phyloP scores from a whole-genome alignment of 257 asterid genomes.

The Orobanche coerulescens region DNA sequence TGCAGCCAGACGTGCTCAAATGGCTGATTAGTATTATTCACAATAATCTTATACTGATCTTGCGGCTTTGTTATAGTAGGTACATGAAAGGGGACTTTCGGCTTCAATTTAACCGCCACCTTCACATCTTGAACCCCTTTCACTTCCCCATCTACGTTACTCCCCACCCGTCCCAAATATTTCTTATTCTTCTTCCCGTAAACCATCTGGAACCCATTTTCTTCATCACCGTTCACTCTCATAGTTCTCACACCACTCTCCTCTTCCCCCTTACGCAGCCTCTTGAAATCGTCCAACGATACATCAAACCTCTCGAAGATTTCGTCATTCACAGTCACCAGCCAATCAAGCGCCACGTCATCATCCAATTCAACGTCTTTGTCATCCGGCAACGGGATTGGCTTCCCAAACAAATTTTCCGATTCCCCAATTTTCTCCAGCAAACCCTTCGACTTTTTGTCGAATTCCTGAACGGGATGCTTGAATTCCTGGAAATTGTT shows the following conservation, averaged over 20 bases:
- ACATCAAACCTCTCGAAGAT: slow-evolving; percentile 59
- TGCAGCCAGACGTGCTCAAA: slow-evolving; percentile 89
- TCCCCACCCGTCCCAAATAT: slow-evolving; percentile 21
- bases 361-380: slow-evolving; percentile 50
- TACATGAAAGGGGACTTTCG: slow-evolving; percentile 77
- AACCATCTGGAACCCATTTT: slow-evolving; percentile 68
- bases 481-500: slow-evolving; percentile 71
- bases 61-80: slow-evolving; percentile 67
- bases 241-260: slow-evolving; percentile 47
- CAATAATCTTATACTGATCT: slow-evolving; percentile 73
- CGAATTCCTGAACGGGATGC: slow-evolving; percentile 43
- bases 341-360: slow-evolving; percentile 71
- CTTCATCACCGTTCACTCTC: slow-evolving; percentile 33
- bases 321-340: slow-evolving; percentile 66
- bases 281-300: slow-evolving; percentile 62
- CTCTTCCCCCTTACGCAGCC: slow-evolving; percentile 46
- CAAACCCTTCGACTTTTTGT: slow-evolving; percentile 39
- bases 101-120: slow-evolving; percentile 63
- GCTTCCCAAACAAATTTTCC: slow-evolving; percentile 44
- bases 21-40: slow-evolving; percentile 72
- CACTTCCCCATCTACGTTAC: slow-evolving; percentile 24
- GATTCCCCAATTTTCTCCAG: slow-evolving; percentile 48
- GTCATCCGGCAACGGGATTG: slow-evolving; percentile 49
- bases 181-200: slow-evolving; percentile 61
- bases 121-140: slow-evolving; percentile 44